These are phyloP conservation scores for Hemileccinum impolitum DNA, from an alignment of 768 basidiomycete species.

Conservation along the genomic window DNA sequence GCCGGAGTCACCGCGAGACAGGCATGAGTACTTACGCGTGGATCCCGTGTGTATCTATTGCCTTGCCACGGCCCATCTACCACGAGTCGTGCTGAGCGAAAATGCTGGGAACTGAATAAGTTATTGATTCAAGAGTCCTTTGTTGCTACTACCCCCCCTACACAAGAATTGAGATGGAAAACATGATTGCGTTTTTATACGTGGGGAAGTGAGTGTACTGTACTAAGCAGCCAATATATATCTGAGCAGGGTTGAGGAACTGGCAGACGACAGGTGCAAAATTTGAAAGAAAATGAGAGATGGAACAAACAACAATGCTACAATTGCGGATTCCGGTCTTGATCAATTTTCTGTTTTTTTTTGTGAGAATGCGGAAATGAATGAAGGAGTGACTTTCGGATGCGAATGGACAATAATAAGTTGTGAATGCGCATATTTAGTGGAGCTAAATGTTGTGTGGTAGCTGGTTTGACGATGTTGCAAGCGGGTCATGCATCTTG, in stretches of 20 bases:
- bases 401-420: constrained; percentile 2
- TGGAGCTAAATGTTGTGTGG: constrained; percentile 8
- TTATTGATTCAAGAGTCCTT: constrained; percentile 19
- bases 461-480: constrained; percentile 3
- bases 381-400: constrained; percentile 17
- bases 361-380: constrained; percentile 10
- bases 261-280: constrained; percentile 9
- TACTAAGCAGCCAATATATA: constrained; percentile 25
- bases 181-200: constrained; percentile 14
- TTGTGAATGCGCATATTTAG: neutral
- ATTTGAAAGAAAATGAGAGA: constrained; percentile 4
- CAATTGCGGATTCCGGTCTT: constrained; percentile 13
- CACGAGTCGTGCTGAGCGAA: neutral
- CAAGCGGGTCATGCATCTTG: constrained; percentile 16
- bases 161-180: constrained; percentile 10
- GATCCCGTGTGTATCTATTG: constrained; percentile 4
- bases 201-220: constrained; percentile 6
- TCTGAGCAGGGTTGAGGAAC: constrained; percentile 15
- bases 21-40: constrained; percentile 11
- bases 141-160: constrained; percentile 9
- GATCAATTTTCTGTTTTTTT: constrained; percentile 12
- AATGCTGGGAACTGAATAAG: constrained; percentile 1
- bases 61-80: neutral
- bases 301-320: constrained; percentile 26
- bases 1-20: constrained; percentile 53